Conservation (phyloP, 805 yeast species). For the Wilhelminamyces savonicus region DNA sequence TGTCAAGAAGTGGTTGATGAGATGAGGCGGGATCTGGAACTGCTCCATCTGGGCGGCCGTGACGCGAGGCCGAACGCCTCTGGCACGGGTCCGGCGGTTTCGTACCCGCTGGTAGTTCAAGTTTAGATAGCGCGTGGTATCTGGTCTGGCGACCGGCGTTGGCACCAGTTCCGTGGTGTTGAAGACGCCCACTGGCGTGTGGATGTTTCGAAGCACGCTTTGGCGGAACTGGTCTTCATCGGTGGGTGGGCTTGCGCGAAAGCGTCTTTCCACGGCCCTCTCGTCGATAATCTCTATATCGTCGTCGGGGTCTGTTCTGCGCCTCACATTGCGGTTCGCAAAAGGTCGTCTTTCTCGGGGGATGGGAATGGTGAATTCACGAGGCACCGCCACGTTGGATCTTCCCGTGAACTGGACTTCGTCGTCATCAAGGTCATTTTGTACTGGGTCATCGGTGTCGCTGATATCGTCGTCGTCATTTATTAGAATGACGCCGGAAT, state of each 20-base stretch:
- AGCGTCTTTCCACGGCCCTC: conserved; percentile 8
- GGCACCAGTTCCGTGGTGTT: background rate
- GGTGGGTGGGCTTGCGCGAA: background rate
- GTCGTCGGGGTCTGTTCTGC: conserved; percentile 7
- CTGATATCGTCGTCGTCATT: too few relatives aligned
- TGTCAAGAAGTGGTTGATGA: background rate
- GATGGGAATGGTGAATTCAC: too few relatives aligned
- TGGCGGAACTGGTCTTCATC: conserved; percentile 1
- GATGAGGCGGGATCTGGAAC: background rate
- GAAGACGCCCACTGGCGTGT: background rate
- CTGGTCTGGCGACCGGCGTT: too few relatives aligned
- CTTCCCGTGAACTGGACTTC: conserved; percentile 12
- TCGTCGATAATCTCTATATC: conserved; percentile 19
- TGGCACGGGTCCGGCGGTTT: too few relatives aligned
- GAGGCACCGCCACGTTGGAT: too few relatives aligned
- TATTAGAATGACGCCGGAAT: too few relatives aligned
- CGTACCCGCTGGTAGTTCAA: too few relatives aligned
- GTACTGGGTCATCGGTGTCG: background rate
- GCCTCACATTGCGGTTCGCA: too few relatives aligned
- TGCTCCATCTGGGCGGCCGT: background rate
- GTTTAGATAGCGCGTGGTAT: too few relatives aligned
- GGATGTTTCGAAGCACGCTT: background rate
- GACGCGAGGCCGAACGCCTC: too few relatives aligned
- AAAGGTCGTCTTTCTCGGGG: too few relatives aligned
- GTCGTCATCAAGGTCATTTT: conserved; percentile 1